Conservation (phyloP, 129 eudicot species). For the Pulicaria dysenterica region DNA sequence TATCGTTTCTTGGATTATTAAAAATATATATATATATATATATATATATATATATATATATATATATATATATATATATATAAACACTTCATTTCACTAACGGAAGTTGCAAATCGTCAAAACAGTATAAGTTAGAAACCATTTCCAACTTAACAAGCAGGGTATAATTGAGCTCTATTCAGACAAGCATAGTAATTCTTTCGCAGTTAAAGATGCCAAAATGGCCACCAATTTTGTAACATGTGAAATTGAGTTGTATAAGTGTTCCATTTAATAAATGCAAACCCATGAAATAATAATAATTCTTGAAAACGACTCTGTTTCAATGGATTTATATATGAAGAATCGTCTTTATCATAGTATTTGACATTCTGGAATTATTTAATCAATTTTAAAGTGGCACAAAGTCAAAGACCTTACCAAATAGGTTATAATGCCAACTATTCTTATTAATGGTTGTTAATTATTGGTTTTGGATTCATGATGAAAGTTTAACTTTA, state of each 20-base stretch:
- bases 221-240: background rate
- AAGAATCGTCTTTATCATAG: slow-evolving; percentile 3
- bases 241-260: background rate
- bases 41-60: too few relatives aligned
- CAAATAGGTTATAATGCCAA: slow-evolving; percentile 11
- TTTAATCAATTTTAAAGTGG: background rate
- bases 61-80: too few relatives aligned
- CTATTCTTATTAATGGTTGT: slow-evolving; percentile 2
- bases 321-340: background rate
- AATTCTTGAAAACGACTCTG: background rate
- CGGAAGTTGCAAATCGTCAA: background rate
- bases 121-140: background rate
- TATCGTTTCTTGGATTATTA: slow-evolving; percentile 10
- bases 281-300: too few relatives aligned
- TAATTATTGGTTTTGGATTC: slow-evolving; percentile 11
- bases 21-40: too few relatives aligned
- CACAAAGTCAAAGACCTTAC: slow-evolving; percentile 18
- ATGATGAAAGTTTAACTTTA: slow-evolving; percentile 13
- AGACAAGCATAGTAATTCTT: background rate
- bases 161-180: slow-evolving; percentile 1
- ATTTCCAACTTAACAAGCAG: background rate
- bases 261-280: background rate
- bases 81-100: too few relatives aligned
- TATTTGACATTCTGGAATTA: background rate
- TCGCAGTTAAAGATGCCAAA: slow-evolving; percentile 4